Evolutionary conservation across 2,329 filamentous ascomycete genomes (phyloP).

Genomic region (Colletotrichum cereale): DNA sequence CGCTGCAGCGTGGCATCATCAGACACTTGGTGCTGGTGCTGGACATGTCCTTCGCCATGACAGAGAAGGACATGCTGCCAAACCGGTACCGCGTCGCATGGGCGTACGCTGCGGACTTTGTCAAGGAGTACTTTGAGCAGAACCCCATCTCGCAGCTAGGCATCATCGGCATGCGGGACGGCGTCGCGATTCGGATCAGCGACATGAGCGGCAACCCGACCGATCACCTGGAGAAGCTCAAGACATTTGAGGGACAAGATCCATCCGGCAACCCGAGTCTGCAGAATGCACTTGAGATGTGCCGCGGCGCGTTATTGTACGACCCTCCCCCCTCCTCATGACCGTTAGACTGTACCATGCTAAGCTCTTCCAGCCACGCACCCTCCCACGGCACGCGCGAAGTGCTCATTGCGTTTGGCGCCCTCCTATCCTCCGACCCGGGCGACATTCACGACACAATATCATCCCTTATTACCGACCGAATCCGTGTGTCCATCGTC

Average conservation of each 20-base stretch:
- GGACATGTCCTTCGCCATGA: constrained; percentile 94
- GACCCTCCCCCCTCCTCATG: constrained; percentile 42
- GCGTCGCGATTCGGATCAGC: constrained; percentile 85
- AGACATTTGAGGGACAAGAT: constrained; percentile 74
- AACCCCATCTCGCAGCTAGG: constrained; percentile 97
- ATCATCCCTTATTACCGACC: constrained; percentile 79
- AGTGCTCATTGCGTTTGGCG: constrained; percentile 91
- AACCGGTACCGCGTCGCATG: constrained; percentile 87
- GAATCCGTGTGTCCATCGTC: constrained; percentile 88
- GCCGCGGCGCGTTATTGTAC: constrained; percentile 87
- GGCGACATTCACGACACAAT: constrained; percentile 97
- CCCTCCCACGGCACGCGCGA: constrained; percentile 94
- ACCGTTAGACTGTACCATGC: background rate
- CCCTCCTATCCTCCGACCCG: constrained; percentile 89
- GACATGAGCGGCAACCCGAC: constrained; percentile 93
- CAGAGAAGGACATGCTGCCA: constrained; percentile 93
- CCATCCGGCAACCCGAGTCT: constrained; percentile 82
- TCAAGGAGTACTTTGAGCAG: constrained; percentile 96
- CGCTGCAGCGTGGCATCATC: constrained; percentile 95
- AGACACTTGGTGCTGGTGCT: constrained; percentile 92
- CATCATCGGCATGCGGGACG: constrained; percentile 93
- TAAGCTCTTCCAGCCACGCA: constrained; percentile 73
- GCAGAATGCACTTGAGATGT: constrained; percentile 97
- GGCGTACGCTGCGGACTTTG: constrained; percentile 87
- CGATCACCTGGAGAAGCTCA: constrained; percentile 85